Evolutionary conservation across 768 basidiomycete species (phyloP), one percentile per base, ranked within the genome.

Genomic region (Saitozyma podzolica): DNA sequence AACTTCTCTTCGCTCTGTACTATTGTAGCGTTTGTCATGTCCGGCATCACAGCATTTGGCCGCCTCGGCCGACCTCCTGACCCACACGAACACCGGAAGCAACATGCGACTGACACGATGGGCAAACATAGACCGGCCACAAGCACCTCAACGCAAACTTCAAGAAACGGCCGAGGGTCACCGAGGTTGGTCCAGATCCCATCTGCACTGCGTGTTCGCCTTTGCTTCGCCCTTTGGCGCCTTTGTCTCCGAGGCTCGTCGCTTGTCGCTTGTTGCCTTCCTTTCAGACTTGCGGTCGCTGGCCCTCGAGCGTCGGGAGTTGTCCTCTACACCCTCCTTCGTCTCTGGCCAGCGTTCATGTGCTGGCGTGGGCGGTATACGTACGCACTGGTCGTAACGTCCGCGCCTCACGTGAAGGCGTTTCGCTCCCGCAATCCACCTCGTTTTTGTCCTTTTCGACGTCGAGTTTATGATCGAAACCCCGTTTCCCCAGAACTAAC

Each of bases 131-230:
- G 92, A 88, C 88, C 74, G 90, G 90, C 77, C 89, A 93, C 79
- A 95, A 90, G 81, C 91, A 95, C 82, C 83, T 97, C 78, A 94
- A 92, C 80, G 84, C 88, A 64, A 87, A 90, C 79, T 94, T 95
- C 84, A 94, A 94, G 84, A 92, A 92, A 83, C 91, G 89, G 84
- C 91, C 94, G 84, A 90, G 92, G 84, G 89, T 89, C 79, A 95
- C 91, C 85, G 94, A 96, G 94, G 94, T 96, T 86, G 84, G 81
- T 61, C 40, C 14, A 29, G 29, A 29, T 29, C 29, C 29, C 29
- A 29, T 29, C 29, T 29, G 29, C 29, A 29, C 29, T 29, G 29
- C 29, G 29, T 29, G 64, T 42, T 50, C 53, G 10, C 41, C 53
- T 62, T 39, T 16, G 11, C n/a, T 48, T 55, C 50, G 17, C 8